Percentiles rank a stretch among this genome's conserved stretches.
Evolutionary conservation across 371 early-diverging fungal species (phyloP).

Genomic region (Mycotypha africana): DNA sequence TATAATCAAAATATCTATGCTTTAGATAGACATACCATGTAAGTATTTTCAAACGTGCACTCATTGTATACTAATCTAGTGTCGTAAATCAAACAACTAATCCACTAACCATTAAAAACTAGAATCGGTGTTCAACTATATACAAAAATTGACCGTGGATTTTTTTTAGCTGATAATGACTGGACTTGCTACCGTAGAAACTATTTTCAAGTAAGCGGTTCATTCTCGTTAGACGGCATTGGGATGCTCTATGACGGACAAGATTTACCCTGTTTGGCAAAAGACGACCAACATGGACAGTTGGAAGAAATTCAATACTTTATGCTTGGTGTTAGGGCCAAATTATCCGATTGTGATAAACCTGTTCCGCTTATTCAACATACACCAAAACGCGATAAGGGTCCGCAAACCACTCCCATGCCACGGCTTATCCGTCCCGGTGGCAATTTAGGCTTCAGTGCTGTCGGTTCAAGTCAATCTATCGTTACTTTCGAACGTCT

Average conservation of each 20-base stretch:
- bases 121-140: constrained; percentile 46
- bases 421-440: constrained; percentile 55
- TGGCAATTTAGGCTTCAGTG: constrained; percentile 42
- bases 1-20: constrained; percentile 18
- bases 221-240: constrained; percentile 55
- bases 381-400: constrained; percentile 92
- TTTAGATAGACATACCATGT: constrained; percentile 21
- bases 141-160: constrained; percentile 72
- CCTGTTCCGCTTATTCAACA: constrained; percentile 80
- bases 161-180: constrained; percentile 70
- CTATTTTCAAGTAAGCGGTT: constrained; percentile 81
- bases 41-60: neutral
- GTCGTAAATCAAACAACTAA: neutral
- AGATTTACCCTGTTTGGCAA: constrained; percentile 54
- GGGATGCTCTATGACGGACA: constrained; percentile 37
- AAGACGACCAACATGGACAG: constrained; percentile 19
- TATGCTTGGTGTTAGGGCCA: constrained; percentile 61
- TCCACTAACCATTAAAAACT: neutral
- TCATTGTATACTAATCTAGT: neutral
- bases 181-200: constrained; percentile 95
- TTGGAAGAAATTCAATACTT: constrained; percentile 46
- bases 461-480: constrained; percentile 34
- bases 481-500: constrained; percentile 81
- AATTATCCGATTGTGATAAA: constrained; percentile 50
- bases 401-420: constrained; percentile 72